phyloP scores from a whole-genome alignment of 2,329 filamentous ascomycete genomes.

The Beauveria medogensis region DNA sequence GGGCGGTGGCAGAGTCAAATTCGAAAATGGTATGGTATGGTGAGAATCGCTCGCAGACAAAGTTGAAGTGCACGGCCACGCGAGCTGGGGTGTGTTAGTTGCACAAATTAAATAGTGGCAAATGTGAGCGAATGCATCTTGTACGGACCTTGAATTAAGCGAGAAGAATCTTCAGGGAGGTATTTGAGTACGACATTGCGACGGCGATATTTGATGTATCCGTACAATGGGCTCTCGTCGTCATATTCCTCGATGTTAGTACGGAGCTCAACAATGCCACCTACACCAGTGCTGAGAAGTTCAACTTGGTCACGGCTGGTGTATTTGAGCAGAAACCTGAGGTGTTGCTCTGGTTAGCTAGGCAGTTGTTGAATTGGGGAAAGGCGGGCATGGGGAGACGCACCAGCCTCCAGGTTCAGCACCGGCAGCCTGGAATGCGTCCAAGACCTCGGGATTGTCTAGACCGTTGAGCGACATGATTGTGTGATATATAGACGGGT shows the following conservation, averaged over 20 bases:
- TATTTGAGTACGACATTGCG: conserved; percentile 90
- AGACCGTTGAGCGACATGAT: conserved; percentile 93
- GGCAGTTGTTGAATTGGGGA: background rate
- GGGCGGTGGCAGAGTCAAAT: conserved; percentile 64
- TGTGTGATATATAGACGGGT: background rate
- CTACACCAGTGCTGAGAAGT: conserved; percentile 65
- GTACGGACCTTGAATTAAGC: conserved; percentile 76
- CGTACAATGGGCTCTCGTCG: conserved; percentile 82
- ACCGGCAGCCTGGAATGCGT: conserved; percentile 73
- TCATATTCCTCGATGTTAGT: conserved; percentile 69
- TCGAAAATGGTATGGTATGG: conserved; percentile 82
- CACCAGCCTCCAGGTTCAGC: conserved; percentile 92
- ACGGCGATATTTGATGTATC: conserved; percentile 81
- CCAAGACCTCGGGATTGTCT: conserved; percentile 70
- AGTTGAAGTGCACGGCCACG: conserved; percentile 64
- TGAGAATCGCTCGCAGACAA: conserved; percentile 63
- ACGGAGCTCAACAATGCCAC: conserved; percentile 78
- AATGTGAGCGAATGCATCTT: background rate
- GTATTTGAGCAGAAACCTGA: conserved; percentile 92
- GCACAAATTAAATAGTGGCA: background rate
- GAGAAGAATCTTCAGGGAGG: conserved; percentile 81
- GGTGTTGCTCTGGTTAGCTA: conserved; percentile 16
- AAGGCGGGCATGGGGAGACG: conserved; percentile 23
- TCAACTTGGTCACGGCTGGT: conserved; percentile 79
- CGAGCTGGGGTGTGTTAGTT: conserved; percentile 51